Base-by-base conservation (phyloP, 805 yeast genomes). In the Sugiyamaella boreocaroliniensis region DNA sequence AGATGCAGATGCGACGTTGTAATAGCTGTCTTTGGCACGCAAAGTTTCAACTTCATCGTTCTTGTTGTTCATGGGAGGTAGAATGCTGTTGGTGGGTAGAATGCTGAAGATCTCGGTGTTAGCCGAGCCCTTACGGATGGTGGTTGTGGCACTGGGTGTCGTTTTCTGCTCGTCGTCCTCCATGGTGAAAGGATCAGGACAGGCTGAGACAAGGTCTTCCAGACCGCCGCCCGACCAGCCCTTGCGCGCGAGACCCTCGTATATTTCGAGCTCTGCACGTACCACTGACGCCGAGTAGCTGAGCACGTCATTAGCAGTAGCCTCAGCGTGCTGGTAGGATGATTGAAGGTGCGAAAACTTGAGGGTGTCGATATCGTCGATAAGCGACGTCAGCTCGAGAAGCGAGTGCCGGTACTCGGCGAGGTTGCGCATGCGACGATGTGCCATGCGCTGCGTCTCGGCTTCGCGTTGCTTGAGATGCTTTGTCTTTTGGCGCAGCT, bases 181-280 rank as follows among this genome's bases (percentile, higher is more conserved):
- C 12, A 52, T 46, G 22, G 65, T 75, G 61, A 81, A 81, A 1
- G 86, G 85, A 64, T 85, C 93, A 1, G 85, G 84, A 40, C 86
- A 81, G 34, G 76, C 72, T 1, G 80, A 72, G 20, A 86, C 70
- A 50, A 86, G 69, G 22, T 78, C 82, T 62, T 88, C 96, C 34
- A 89, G 69, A 0, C 96, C 96, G 26, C 92, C 93, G 12, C 95
- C 96, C 3, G 85, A 77, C 87, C 89, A 83, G 4, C 95, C 93
- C 63, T 89, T 89, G 52, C 81, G 75, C 0, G 95, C 95, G 19
- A 89, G 80, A 26, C 85, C 83, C 61, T 86, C 95, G 60, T 80
- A 81, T 16, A 88, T 80, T 61, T 87, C 93, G 15, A 89, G 80
- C 64, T 89, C 92, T 1, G 93, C 90, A 48, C 88, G 71, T 1